Evolutionary conservation across 2,329 filamentous ascomycete genomes (phyloP), one percentile per base, ranked within the genome.

Genomic region (Colletotrichum trifolii): DNA sequence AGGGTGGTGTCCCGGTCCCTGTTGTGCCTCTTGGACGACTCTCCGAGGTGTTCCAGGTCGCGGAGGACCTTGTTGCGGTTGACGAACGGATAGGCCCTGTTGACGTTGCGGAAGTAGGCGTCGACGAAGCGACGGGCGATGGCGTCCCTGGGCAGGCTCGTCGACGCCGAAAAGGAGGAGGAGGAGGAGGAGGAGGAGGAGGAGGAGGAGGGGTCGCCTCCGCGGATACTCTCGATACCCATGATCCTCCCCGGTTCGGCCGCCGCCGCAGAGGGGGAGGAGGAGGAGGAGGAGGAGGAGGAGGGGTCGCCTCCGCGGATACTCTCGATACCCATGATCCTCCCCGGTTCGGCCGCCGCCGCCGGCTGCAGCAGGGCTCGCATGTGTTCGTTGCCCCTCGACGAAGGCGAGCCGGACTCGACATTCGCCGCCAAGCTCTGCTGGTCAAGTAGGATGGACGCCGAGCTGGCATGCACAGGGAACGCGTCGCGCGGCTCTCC

Each of bases 61-160:
- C 69, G 68, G 1, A 78, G 70, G 40, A 79, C 71, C 63, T 76
- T 73, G 15, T 69, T 65, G 45, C 76, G 73, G 63, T 82, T 75
- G 35, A 82, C 73, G 60, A 82, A 82, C 8, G 81, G 80, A 61
- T 82, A 83, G 2, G 79, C 79, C 5, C 79, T 74, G 63, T 82
- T 78, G 34, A 82, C 78, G 61, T 82, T 78, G 13, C 78, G 75
- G 59, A 82, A 82, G 69, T 82, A 83, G 13, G 81, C 80, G 54
- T 81, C 77, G 8, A 79, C 75, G 33, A 79, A 79, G 15, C 71
- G 71, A 10, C 73, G 72, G 6, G 76, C 75, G 8, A 68, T 68
- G 15, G 70, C 69, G 15, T 73, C 70, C 2, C 68, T 55, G 3
- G 73, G 70, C 12, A 73, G 25, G 13, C 57, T 60, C 7, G 63